These are phyloP conservation scores for Trichoderma aggressivum DNA, from an alignment of 2,329 filamentous ascomycete genomes.

Conservation along the genomic window DNA sequence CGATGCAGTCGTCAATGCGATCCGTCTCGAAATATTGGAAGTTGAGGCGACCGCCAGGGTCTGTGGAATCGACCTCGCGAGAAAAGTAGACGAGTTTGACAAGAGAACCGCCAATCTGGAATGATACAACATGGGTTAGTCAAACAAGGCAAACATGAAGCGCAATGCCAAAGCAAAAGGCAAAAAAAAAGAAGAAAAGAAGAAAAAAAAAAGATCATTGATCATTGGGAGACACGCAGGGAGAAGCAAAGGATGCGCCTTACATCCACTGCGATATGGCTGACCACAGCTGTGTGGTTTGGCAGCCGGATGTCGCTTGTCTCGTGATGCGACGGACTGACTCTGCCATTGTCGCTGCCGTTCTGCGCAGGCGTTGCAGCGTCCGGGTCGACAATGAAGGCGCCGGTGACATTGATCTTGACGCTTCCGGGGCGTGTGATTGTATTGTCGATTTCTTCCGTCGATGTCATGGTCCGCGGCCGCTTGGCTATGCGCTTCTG, in stretches of 20 bases:
- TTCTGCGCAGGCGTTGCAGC: conserved; percentile 48
- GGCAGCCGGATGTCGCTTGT: conserved; percentile 93
- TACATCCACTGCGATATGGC: conserved; percentile 95
- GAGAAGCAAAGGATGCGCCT: conserved; percentile 34
- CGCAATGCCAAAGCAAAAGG: background rate
- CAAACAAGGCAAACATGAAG: background rate
- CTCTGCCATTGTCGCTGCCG: conserved; percentile 40
- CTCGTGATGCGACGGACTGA: conserved; percentile 56
- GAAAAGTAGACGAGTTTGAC: conserved; percentile 98
- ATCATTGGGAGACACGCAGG: background rate
- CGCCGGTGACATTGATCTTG: conserved; percentile 93
- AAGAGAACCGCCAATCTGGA: conserved; percentile 87
- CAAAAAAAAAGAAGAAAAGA: too few species aligned
- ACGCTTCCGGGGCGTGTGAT: conserved; percentile 67
- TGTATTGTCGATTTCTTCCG: conserved; percentile 57
- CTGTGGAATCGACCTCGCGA: conserved; percentile 73
- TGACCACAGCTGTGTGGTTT: conserved; percentile 91
- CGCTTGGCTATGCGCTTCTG: conserved; percentile 17
- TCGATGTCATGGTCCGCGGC: conserved; percentile 42
- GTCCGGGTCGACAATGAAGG: conserved; percentile 91
- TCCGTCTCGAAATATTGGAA: conserved; percentile 97
- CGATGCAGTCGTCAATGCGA: conserved; percentile 86
- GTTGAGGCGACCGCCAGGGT: conserved; percentile 85
- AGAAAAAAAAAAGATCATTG: background rate
- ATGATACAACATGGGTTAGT: background rate